These are phyloP conservation scores for Aphanomyces euteiches DNA, from an alignment of 352 stramenopile species.

Conservation along the genomic window DNA sequence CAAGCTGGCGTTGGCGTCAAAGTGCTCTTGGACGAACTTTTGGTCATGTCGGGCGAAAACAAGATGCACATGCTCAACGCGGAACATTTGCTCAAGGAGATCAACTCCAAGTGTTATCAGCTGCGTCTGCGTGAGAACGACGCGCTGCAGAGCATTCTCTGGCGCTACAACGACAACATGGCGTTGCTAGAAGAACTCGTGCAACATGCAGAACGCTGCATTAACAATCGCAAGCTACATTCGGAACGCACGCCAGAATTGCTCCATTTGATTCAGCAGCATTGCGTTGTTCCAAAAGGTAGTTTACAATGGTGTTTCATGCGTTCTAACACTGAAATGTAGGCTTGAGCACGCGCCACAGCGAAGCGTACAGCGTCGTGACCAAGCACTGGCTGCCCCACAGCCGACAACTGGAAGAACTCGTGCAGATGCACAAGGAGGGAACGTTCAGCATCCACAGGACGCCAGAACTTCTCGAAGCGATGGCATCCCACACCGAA, in stretches of 20 bases:
- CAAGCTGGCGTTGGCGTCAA: constrained; percentile 58
- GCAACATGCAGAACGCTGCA: constrained; percentile 49
- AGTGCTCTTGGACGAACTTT: constrained; percentile 48
- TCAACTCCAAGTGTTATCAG: constrained; percentile 60
- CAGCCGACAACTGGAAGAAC: constrained; percentile 48
- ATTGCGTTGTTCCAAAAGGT: constrained; percentile 50
- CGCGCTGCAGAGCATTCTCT: constrained; percentile 43
- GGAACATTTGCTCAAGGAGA: constrained; percentile 49
- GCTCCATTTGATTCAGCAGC: constrained; percentile 59
- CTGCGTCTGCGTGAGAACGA: constrained; percentile 45
- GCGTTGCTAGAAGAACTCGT: constrained; percentile 53
- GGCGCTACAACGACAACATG: constrained; percentile 43
- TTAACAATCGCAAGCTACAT: constrained; percentile 76
- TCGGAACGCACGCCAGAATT: constrained; percentile 58
- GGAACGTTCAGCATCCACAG: constrained; percentile 71
- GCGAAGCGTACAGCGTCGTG: constrained; percentile 61
- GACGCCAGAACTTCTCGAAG: constrained; percentile 58
- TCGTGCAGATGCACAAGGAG: constrained; percentile 73
- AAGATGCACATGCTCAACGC: constrained; percentile 79
- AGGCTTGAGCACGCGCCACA: constrained; percentile 42
- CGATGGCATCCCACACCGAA: constrained; percentile 68
- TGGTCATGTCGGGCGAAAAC: constrained; percentile 61
- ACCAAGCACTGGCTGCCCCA: constrained; percentile 58
- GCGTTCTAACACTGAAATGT: background rate
- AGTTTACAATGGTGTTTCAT: background rate